Evolutionary conservation across 176 grass and related monocot species (phyloP), one percentile per base, ranked within the genome.

Genomic region (Typha latifolia): DNA sequence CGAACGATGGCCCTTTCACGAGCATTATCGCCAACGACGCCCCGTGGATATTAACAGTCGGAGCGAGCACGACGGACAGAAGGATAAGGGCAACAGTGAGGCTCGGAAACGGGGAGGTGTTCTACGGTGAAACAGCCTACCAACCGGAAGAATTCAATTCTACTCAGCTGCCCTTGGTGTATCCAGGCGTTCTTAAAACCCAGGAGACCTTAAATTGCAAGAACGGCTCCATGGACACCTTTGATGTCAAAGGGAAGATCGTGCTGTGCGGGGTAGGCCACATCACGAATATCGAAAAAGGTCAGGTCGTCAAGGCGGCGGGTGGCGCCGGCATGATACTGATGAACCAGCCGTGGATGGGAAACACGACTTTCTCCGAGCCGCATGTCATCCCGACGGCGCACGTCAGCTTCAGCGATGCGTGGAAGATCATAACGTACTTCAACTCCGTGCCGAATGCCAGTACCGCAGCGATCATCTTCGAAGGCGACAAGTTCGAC

Each of bases 31-130:
- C 79, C 23, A 96, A 96, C 43, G 92, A 88, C 64, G 92, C 92
- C 27, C 92, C 92, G 10, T 96, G 92, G 92, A 51, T 91, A 55
- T 85, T 96, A 67, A 96, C 92, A 16, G 85, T 85, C 48, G 91
- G 78, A 29, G 91, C 91, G 0, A 86, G 76, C 59, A 88, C 87
- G 0, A 96, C 85, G 13, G 87, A 85, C 69, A 72, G 91, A 64
- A 71, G 52, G 29, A 81, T 82, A 75, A 43, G 80, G 56, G 77
- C 73, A 12, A 66, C 63, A 12, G 68, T 96, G 26, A 81, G 74
- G 74, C 82, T 96, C 0, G 87, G 85, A 4, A 84, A 75, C 2
- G 84, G 82, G 3, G 10, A 69, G 14, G 50, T 22, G 27, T 27
- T 96, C 48, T 48, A 79, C 32, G 92, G 92, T 12, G 87, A 88